Evolutionary conservation across 805 yeast species (phyloP).

Genomic region (Candida palmyrensis): DNA sequence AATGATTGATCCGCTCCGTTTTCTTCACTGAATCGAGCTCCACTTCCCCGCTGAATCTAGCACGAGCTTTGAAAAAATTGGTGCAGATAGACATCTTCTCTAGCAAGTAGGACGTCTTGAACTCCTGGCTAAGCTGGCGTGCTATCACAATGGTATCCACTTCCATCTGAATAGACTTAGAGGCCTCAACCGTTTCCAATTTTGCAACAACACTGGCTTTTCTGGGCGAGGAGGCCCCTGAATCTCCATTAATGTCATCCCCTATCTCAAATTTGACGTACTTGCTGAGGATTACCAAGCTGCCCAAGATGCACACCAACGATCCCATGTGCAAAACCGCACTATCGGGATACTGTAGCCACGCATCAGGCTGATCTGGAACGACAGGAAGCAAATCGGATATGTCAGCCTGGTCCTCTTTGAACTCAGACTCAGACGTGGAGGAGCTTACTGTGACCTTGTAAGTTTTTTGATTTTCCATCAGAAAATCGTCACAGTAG

Average conservation of each 20-base stretch:
- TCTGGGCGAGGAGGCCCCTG: neutral
- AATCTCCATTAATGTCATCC: neutral
- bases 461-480: conserved; percentile 2
- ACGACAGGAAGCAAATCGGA: too few species aligned
- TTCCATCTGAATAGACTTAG: neutral
- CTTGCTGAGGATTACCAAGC: conserved; percentile 4
- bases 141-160: neutral
- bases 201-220: too few species aligned
- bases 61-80: conserved; percentile 10
- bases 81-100: conserved; percentile 8
- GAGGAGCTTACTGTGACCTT: conserved; percentile 2
- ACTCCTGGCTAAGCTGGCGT: conserved; percentile 5
- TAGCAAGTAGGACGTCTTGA: conserved; percentile 7
- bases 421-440: neutral
- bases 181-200: neutral
- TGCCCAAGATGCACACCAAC: neutral
- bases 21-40: conserved; percentile 12
- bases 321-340: neutral
- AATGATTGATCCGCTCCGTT: conserved; percentile 14
- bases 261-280: conserved; percentile 5
- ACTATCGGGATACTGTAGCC: conserved; percentile 4
- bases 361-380: conserved; percentile 3
- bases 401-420: too few species aligned
- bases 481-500: neutral
- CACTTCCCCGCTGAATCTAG: conserved; percentile 7